phyloP scores from a whole-genome alignment of 441 rosid genomes.

The Omphalea diandra region DNA sequence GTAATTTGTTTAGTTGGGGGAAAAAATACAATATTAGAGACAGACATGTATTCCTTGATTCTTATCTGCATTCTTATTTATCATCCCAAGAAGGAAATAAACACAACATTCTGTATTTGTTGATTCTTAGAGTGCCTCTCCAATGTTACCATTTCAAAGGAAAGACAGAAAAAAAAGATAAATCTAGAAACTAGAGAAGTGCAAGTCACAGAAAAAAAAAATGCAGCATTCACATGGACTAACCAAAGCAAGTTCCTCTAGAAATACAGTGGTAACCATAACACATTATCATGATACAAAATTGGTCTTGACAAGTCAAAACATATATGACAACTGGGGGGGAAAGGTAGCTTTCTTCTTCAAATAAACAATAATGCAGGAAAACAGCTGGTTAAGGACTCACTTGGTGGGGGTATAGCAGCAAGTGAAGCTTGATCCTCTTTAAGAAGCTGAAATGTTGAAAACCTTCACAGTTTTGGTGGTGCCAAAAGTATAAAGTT shows the following conservation, averaged over 20 bases:
- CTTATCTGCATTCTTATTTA: too few species aligned
- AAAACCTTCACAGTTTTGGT: constrained; percentile 57
- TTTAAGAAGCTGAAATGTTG: constrained; percentile 60
- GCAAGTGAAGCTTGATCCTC: constrained; percentile 43
- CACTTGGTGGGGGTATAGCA: constrained; percentile 42
- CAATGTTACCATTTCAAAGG: neutral
- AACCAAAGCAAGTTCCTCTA: neutral
- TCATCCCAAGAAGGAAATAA: too few species aligned
- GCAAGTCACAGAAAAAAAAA: neutral
- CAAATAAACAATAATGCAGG: constrained; percentile 14
- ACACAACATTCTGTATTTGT: too few species aligned
- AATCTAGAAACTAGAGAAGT: neutral
- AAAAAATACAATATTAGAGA: too few species aligned
- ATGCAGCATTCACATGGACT: neutral
- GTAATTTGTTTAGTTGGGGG: too few species aligned
- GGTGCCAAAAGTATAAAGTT: constrained; percentile 27
- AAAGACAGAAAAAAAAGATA: neutral
- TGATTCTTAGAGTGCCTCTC: neutral
- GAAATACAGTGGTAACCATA: neutral
- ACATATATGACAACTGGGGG: too few species aligned
- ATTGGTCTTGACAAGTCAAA: too few species aligned
- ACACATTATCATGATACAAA: neutral
- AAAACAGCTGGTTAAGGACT: constrained; percentile 29
- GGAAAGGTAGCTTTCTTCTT: constrained; percentile 8
- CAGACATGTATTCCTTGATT: too few species aligned